Percentiles rank a stretch among this genome's conserved stretches.
Evolutionary conservation across 2,329 filamentous ascomycete species (phyloP).

Genomic region (Ceratocystis ficicola): DNA sequence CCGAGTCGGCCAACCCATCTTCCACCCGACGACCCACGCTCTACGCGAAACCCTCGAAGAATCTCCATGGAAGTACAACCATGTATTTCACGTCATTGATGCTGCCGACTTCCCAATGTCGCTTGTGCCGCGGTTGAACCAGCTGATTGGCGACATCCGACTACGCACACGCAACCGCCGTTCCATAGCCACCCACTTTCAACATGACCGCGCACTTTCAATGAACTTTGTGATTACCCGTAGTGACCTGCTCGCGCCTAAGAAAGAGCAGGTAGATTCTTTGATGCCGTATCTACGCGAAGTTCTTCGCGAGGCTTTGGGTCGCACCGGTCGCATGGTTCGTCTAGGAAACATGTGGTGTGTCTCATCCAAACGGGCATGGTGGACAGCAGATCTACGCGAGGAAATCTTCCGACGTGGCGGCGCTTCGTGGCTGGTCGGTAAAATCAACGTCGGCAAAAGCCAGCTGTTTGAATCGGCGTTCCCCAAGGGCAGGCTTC

Average conservation of each 20-base stretch:
- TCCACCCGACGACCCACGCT: slow-evolving; percentile 68
- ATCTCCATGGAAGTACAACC: slow-evolving; percentile 80
- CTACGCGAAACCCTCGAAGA: slow-evolving; percentile 75
- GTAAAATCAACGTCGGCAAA: slow-evolving; percentile 97
- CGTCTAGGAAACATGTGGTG: slow-evolving; percentile 78
- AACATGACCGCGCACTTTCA: slow-evolving; percentile 56
- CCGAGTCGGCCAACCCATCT: slow-evolving; percentile 54
- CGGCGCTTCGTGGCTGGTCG: slow-evolving; percentile 87
- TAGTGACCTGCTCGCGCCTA: slow-evolving; percentile 72
- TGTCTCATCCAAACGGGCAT: slow-evolving; percentile 72
- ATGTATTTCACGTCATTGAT: slow-evolving; percentile 90
- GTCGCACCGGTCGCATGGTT: slow-evolving; percentile 52
- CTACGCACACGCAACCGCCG: slow-evolving; percentile 72
- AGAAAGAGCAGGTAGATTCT: slow-evolving; percentile 68
- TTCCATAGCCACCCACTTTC: slow-evolving; percentile 53
- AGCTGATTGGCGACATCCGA: slow-evolving; percentile 56
- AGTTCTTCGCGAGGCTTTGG: slow-evolving; percentile 65
- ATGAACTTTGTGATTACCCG: slow-evolving; percentile 86
- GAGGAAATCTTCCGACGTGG: slow-evolving; percentile 74
- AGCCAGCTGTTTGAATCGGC: slow-evolving; percentile 80
- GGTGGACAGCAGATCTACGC: slow-evolving; percentile 84
- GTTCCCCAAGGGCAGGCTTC: slow-evolving; percentile 57
- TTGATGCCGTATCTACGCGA: slow-evolving; percentile 76
- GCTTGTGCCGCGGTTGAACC: slow-evolving; percentile 62
- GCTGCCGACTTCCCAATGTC: slow-evolving; percentile 97